Percentiles rank a stretch among this genome's conserved stretches.
Evolutionary conservation across 2,329 filamentous ascomycete genomes (phyloP).

Genomic region (Monilinia polystroma): DNA sequence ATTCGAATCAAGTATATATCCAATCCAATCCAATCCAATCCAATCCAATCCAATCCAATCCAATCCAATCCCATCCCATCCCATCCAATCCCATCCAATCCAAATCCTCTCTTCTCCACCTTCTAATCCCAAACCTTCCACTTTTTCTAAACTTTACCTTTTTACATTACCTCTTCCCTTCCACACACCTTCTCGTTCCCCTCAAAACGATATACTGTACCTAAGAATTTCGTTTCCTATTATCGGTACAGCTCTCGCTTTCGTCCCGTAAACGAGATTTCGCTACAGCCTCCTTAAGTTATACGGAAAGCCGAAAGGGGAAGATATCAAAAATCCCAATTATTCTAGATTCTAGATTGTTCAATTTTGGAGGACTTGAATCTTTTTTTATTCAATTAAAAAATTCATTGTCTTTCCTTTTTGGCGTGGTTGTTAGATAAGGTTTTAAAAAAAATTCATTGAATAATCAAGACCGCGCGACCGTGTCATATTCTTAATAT

Average conservation of each 20-base stretch:
- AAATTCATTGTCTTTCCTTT: not conserved
- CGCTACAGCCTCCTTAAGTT: constrained; percentile 17
- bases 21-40: not conserved
- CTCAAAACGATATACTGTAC: not conserved
- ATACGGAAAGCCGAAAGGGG: constrained; percentile 11
- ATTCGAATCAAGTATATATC: not conserved
- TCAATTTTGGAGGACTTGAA: constrained; percentile 9
- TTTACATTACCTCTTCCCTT: not conserved
- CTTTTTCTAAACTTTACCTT: constrained; percentile 4
- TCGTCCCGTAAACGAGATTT: constrained; percentile 18
- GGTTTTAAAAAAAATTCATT: constrained; percentile 16
- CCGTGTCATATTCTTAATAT: constrained; percentile 27
- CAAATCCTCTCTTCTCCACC: constrained; percentile 4
- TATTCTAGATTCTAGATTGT: not conserved
- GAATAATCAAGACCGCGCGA: constrained; percentile 21
- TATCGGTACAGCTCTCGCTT: constrained; percentile 19
- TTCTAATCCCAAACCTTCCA: constrained; percentile 5
- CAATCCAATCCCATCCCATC: too few relatives aligned
- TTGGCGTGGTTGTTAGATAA: constrained; percentile 16
- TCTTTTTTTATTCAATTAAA: constrained; percentile 1
- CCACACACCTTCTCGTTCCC: constrained; percentile 5
- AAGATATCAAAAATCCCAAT: constrained; percentile 15
- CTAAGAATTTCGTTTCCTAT: not conserved
- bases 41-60: not conserved
- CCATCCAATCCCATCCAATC: too few relatives aligned